phyloP scores from a whole-genome alignment of 2,329 filamentous ascomycete genomes.

The Neofusicoccum kwambonambiense region DNA sequence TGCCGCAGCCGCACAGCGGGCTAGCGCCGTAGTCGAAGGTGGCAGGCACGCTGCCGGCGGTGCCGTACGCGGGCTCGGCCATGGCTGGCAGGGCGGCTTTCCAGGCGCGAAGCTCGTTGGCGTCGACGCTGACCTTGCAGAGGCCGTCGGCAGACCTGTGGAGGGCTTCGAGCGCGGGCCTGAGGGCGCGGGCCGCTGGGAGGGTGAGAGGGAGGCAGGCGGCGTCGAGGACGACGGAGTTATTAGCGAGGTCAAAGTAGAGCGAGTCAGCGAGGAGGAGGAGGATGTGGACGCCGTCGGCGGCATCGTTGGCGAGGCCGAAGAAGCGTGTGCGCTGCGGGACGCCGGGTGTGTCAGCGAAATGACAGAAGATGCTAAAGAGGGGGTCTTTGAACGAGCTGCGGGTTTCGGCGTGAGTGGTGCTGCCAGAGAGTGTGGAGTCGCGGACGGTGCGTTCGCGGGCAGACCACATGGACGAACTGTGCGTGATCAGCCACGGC shows the following conservation, averaged over 20 bases:
- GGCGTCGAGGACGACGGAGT: slow-evolving; percentile 33
- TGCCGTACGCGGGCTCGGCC: slow-evolving; percentile 28
- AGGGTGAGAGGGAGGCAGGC: slow-evolving; percentile 32
- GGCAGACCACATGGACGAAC: slow-evolving; percentile 24
- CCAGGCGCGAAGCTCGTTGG: slow-evolving; percentile 21
- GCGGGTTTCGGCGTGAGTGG: slow-evolving; percentile 15
- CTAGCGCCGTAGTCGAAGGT: slow-evolving; percentile 24
- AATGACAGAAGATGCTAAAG: slow-evolving; percentile 27
- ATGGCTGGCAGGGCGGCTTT: slow-evolving; percentile 22
- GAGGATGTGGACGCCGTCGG: slow-evolving; percentile 22
- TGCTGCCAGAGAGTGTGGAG: not conserved
- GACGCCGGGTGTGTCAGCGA: not conserved
- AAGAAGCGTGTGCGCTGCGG: slow-evolving; percentile 18
- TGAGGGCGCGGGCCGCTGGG: not conserved
- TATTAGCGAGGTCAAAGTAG: slow-evolving; percentile 34
- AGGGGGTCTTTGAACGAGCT: slow-evolving; percentile 31
- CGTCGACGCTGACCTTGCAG: slow-evolving; percentile 22
- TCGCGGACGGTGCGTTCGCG: slow-evolving; percentile 22
- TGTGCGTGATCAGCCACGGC: slow-evolving; percentile 23
- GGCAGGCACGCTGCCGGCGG: slow-evolving; percentile 24
- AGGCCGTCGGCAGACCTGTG: not conserved
- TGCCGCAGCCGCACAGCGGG: slow-evolving; percentile 35
- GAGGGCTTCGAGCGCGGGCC: not conserved
- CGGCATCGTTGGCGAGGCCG: slow-evolving; percentile 20
- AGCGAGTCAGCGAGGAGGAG: slow-evolving; percentile 24